Percentiles rank a stretch among this genome's conserved stretches.
These are phyloP conservation scores for Globisporangium iwayamae DNA, from an alignment of 352 stramenopile species.

Conservation along the genomic window DNA sequence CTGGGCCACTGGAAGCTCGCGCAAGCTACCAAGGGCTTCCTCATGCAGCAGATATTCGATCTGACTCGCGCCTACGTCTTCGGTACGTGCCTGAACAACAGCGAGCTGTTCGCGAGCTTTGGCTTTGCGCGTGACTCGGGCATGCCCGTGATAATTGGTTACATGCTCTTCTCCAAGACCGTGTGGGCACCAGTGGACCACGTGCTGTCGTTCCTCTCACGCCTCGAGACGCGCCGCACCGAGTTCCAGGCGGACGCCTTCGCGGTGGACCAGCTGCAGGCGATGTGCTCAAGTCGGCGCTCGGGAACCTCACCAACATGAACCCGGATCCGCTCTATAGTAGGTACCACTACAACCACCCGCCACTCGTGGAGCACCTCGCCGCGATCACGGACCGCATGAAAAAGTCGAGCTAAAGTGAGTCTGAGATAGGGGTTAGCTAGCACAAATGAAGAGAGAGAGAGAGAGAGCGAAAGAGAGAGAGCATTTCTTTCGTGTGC, in stretches of 20 bases:
- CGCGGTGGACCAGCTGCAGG: background rate
- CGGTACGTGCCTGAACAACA: slow-evolving; percentile 66
- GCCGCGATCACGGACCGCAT: background rate
- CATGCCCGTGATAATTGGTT: slow-evolving; percentile 68
- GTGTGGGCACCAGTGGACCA: background rate
- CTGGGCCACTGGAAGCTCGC: slow-evolving; percentile 1
- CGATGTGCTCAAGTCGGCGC: background rate
- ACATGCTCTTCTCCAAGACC: slow-evolving; percentile 77
- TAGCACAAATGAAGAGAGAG: background rate
- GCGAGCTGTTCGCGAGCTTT: slow-evolving; percentile 63
- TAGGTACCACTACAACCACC: slow-evolving; percentile 1
- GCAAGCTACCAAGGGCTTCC: background rate
- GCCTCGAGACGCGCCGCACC: background rate
- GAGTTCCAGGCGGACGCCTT: background rate
- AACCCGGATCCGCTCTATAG: background rate
- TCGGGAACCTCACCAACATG: slow-evolving; percentile 5
- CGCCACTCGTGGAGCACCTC: background rate
- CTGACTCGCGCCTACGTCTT: slow-evolving; percentile 70
- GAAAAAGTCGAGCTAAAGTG: background rate
- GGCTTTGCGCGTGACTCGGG: slow-evolving; percentile 39
- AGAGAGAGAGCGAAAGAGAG: background rate
- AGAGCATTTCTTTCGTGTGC: no score
- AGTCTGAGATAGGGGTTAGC: background rate
- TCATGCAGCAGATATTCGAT: background rate
- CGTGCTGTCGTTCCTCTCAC: background rate